Evolutionary conservation across 2,329 filamentous ascomycete genomes (phyloP), one percentile per base, ranked within the genome.

Genomic region (Cryphonectria naterciae): DNA sequence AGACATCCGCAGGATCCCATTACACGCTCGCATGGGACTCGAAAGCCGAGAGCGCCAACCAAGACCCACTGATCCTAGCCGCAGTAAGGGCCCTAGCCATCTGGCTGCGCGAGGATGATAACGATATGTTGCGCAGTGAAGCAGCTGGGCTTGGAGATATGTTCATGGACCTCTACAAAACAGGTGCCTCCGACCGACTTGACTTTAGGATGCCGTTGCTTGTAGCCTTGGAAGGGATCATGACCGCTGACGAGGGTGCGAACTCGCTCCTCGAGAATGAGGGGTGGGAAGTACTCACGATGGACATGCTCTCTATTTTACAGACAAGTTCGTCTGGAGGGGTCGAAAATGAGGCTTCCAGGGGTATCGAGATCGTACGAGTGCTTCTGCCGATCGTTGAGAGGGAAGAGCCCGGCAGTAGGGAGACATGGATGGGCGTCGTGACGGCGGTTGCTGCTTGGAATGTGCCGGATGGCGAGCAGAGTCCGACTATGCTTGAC

Each of bases 91-190:
- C 87, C 0, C 76, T 92, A 41, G 85, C 89, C 0, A 83, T 92
- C 25, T 93, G 91, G 91, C 80, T 92, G n/a, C 83, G 88, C 10
- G 91, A 93, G 73, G 90, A 93, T 70, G 90, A 92, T 56, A 89
- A 88, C 56, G 86, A 89, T 19, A 79, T 81, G 10, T 76, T 92
- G 54, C 81, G 89, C 15, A 85, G 82, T 65, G 87, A 91, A 75
- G 86, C 85, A 15, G 83, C 85, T 0, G 89, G 88, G 0, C 78
- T 92, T 65, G 85, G 84, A 72, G 91, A 92, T 74, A 86, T 92
- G 83, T 82, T 92, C 43, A 77, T 91, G 67, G 88, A 90, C 17
- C 80, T 92, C 0, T 92, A 92, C 77, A 81, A 81, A 61, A 80
- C 81, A 68, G 25, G 70, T 74, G 5, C 69, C 72, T 4, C 17